Evolutionary conservation across 306 rosid genomes (phyloP), one percentile per base, ranked within the genome.

Genomic region (Ceratonia siliqua): DNA sequence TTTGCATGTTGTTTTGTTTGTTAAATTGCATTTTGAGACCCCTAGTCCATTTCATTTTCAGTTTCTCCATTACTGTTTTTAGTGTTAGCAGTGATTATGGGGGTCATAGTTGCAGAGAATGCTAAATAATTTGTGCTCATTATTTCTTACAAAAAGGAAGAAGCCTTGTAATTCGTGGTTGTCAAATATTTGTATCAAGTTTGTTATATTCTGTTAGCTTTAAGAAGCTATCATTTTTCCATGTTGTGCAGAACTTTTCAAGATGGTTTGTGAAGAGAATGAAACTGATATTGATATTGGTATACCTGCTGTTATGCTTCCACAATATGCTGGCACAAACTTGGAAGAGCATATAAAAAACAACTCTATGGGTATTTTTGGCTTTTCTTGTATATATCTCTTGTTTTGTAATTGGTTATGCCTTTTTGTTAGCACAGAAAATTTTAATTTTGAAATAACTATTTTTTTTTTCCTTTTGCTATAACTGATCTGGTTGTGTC

Each of bases 221-320:
- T 64, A 48, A 41, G 52, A 65, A 75, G 58, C 36, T 20, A 57
- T 25, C 71, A 32, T 56, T 66, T 35, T 69, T 71, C 68, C 53
- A 49, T 72, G 13, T 45, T 74, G 33, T 71, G 56, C 89, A 94
- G 99, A 87, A 79, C 99, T 94, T 89, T 90, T 92, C 87, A 94
- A 94, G 91, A 94, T 94, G 99, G 99, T 92, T 65, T 94, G 99
- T 73, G 96, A 90, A 78, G 81, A 70, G 4, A 89, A 83, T 56
- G 86, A 94, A 86, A 92, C 90, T 55, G 96, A 92, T 75, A 65
- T 90, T 77, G 56, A 57, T 65, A 92, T 94, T 70, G 67, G 84
- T 77, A 94, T 94, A 76, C 99, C 99, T 74, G 89, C 94, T 76
- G 99, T 94, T 42, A 92, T 94, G 99, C 96, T 94, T 70, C 99